Evolutionary conservation across 352 stramenopile genomes (phyloP).

Genomic region (Phytophthora nicotianae): DNA sequence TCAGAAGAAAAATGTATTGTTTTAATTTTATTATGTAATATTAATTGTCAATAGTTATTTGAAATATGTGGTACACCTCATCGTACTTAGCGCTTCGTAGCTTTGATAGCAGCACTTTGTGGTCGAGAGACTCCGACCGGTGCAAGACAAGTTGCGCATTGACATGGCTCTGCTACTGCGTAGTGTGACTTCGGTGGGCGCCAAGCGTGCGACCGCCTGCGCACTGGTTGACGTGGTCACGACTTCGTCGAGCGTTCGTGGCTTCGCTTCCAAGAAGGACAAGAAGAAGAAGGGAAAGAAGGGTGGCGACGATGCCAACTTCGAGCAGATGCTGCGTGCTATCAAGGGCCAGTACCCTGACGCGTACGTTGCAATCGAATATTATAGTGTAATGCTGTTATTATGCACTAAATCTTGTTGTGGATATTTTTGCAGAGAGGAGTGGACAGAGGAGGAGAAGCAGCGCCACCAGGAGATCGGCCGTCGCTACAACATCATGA

Average conservation of each 20-base stretch:
- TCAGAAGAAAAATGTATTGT: no score
- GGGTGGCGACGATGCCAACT: slow-evolving; percentile 65
- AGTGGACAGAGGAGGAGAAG: slow-evolving; percentile 84
- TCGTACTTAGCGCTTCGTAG: slow-evolving; percentile 23
- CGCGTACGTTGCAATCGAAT: slow-evolving; percentile 45
- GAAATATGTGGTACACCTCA: slow-evolving; percentile 5
- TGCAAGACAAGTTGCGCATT: slow-evolving; percentile 13
- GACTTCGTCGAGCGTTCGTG: slow-evolving; percentile 24
- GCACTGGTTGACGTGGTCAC: slow-evolving; percentile 18
- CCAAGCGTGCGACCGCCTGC: slow-evolving; percentile 29
- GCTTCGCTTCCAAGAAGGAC: slow-evolving; percentile 61
- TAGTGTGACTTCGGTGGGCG: slow-evolving; percentile 31
- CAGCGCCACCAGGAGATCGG: slow-evolving; percentile 81
- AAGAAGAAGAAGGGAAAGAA: slow-evolving; percentile 67
- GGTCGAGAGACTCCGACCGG: slow-evolving; percentile 26
- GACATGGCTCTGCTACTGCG: slow-evolving; percentile 39
- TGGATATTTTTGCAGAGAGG: slow-evolving; percentile 44
- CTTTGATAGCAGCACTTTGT: slow-evolving; percentile 18
- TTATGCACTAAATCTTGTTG: slow-evolving; percentile 1
- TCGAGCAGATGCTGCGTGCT: slow-evolving; percentile 85
- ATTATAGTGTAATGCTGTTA: neutral
- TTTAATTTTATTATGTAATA: no score
- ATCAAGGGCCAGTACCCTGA: slow-evolving; percentile 81
- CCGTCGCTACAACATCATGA: slow-evolving; percentile 83
- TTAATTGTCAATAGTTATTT: no score